Base-by-base conservation (phyloP, 2,329 filamentous ascomycete species). In the Fusarium sp. region DNA sequence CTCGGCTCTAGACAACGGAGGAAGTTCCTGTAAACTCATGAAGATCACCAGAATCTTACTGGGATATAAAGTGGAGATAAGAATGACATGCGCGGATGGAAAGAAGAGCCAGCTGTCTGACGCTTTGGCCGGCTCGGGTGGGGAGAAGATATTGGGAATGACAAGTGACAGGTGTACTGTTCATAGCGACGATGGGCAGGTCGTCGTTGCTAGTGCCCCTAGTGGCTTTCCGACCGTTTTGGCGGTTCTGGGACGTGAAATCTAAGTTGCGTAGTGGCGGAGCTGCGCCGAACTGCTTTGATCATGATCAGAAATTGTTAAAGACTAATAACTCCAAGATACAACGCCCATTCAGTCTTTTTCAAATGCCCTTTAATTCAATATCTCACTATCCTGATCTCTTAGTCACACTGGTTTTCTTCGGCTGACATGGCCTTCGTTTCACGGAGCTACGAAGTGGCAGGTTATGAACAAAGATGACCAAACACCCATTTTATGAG, bases 291-390 rank as follows among this genome's bases (percentile, higher is more conserved):
- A 26, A 2, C 3, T 8, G 3, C 13, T 52, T 22, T 18, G 3
- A 10, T 26, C 8, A 4, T 15, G 0, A 20, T 52, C 4, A 20
- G 10, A 18, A 10, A 52, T 26, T 3, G n/a, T 13, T 10, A 22
- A 22, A 26, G 7, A 31, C 31, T 12, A 31, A 31, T 5, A 31
- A 31, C 31, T 31, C 13, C 2, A 26, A 15, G 3, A 8, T 7
- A 7, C 0, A 7, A 28, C 14, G 7, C 0, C 18, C 2, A 13
- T 22, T 9, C 12, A 10, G 10, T 7, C 6, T 4, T 11, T 11
- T 10, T 15, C 13, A 24, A 5, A 11, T 31, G 9, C 28, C 10
- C 28, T 31, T 31, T 4, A 31, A 31, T 31, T 31, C 28, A 7
- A 11, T 7, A 14, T 15, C 12, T 20, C 18, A 6, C 4, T 15